These are phyloP conservation scores for Fusarium tricinctum DNA, from an alignment of 2,329 filamentous ascomycete genomes.

Conservation along the genomic window DNA sequence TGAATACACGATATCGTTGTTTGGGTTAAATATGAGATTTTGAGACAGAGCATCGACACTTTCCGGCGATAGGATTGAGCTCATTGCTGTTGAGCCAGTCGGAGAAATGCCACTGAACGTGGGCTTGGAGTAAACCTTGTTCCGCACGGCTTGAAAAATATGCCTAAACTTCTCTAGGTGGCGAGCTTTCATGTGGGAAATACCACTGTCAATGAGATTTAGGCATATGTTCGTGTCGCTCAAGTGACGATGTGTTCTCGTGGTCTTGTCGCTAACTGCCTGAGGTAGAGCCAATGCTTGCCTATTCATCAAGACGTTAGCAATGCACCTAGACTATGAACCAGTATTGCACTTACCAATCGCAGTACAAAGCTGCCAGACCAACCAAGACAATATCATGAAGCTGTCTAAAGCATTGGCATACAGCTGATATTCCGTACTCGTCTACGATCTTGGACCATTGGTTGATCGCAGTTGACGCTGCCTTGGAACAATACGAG, in stretches of 20 bases:
- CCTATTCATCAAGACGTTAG: not conserved
- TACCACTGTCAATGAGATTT: rapidly evolving
- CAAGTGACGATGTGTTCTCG: not conserved
- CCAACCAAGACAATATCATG: conserved; percentile 11
- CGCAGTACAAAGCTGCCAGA: conserved; percentile 4
- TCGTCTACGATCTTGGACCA: not conserved
- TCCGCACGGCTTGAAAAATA: not conserved
- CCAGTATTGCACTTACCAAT: not conserved
- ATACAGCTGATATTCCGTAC: not conserved
- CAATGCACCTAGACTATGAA: not conserved
- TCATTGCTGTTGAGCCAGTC: not conserved
- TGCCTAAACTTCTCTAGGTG: not conserved
- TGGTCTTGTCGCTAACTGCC: rapidly evolving
- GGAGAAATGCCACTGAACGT: not conserved
- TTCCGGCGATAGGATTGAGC: not conserved
- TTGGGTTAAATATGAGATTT: rapidly evolving
- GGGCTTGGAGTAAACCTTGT: not conserved
- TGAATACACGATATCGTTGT: rapidly evolving
- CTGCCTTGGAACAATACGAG: not conserved
- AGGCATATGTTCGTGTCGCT: not conserved
- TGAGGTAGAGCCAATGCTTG: not conserved
- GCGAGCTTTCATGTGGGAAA: rapidly evolving
- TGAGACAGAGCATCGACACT: not conserved
- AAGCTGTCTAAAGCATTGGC: conserved; percentile 7
- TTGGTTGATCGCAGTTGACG: not conserved